A percentile compares a stretch with the other conserved stretches of the same genome.
Evolutionary conservation across 2,329 filamentous ascomycete genomes (phyloP).

Genomic region (Colletotrichum endophyticum): DNA sequence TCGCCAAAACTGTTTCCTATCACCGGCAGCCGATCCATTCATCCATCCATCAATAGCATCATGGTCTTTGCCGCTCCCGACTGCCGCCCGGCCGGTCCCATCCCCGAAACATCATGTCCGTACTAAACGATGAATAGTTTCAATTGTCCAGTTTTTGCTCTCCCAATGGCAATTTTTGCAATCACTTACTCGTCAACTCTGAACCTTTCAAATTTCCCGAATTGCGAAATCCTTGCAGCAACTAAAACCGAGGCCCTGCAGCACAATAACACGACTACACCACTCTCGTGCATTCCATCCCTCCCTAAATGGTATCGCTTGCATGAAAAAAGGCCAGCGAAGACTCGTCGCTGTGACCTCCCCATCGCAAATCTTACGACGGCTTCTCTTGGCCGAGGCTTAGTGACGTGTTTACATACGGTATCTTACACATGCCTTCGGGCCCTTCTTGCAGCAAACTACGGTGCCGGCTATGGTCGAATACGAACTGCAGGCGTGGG

Average conservation of each 20-base stretch:
- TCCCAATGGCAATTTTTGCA: background rate
- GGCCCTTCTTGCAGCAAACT: background rate
- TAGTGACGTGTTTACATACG: background rate
- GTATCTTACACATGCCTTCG: background rate
- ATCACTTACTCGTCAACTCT: background rate
- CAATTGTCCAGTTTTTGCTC: background rate
- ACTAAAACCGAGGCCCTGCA: background rate
- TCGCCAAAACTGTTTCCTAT: background rate
- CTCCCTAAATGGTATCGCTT: background rate
- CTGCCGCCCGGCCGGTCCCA: background rate
- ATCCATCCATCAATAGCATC: background rate
- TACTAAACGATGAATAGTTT: background rate
- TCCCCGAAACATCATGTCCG: background rate
- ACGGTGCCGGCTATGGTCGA: background rate
- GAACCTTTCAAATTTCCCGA: background rate
- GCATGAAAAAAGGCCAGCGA: background rate
- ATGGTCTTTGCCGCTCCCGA: slow-evolving; percentile 2
- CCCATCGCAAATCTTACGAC: background rate
- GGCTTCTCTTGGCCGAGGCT: background rate
- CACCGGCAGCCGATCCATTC: slow-evolving; percentile 3
- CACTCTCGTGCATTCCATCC: background rate
- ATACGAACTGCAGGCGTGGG: background rate
- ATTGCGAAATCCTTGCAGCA: background rate
- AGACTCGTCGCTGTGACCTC: background rate
- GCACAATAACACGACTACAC: background rate